These are phyloP conservation scores for Gloeostereum incarnatum DNA, from an alignment of 768 basidiomycete genomes.

Conservation along the genomic window DNA sequence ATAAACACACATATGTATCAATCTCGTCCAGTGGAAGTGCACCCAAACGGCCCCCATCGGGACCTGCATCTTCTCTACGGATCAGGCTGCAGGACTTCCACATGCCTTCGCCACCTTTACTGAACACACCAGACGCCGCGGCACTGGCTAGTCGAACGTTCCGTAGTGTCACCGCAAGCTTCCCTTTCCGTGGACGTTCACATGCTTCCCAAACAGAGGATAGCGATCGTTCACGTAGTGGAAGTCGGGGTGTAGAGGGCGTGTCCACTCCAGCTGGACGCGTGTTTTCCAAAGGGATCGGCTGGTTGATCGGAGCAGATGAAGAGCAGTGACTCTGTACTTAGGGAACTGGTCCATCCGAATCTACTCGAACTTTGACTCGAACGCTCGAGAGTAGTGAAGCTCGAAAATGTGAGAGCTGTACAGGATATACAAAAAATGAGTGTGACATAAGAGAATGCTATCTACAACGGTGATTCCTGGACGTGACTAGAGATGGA, in stretches of 20 bases:
- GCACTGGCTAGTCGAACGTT: slow-evolving; percentile 76
- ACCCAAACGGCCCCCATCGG: slow-evolving; percentile 13
- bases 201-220: slow-evolving; percentile 21
- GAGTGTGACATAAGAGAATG: no score
- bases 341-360: no score
- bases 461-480: no score
- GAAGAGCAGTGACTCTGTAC: slow-evolving; percentile 33
- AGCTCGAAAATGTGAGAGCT: no score
- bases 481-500: no score
- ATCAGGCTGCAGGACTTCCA: slow-evolving; percentile 57
- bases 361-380: no score
- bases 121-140: slow-evolving; percentile 70
- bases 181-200: slow-evolving; percentile 52
- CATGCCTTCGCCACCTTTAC: slow-evolving; percentile 58
- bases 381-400: no score
- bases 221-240: slow-evolving; percentile 22
- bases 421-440: no score
- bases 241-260: slow-evolving; percentile 40
- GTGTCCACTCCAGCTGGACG: slow-evolving; percentile 69
- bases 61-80: slow-evolving; percentile 43
- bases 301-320: slow-evolving; percentile 92
- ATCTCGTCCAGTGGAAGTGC: slow-evolving; percentile 12
- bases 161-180: slow-evolving; percentile 64
- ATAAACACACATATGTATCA: no score
- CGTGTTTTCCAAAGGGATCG: slow-evolving; percentile 83